A percentile compares a stretch with the other conserved stretches of the same genome.
phyloP scores from a whole-genome alignment of 2,329 filamentous ascomycete genomes.

The Dothideomycetidae sp. region DNA sequence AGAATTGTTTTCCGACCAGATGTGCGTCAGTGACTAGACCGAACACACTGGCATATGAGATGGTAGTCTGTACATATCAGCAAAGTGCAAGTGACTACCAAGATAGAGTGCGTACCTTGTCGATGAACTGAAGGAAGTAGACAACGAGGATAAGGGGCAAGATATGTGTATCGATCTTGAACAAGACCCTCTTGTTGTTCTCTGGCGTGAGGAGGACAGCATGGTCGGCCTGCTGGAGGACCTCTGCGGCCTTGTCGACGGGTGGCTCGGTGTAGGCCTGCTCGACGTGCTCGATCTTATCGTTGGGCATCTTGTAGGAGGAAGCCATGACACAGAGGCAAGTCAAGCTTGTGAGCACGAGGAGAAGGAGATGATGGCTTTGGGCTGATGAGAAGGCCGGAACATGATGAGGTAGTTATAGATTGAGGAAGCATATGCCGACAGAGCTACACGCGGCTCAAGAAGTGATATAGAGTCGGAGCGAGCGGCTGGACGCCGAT shows the following conservation, averaged over 20 bases:
- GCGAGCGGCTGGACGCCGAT: no score
- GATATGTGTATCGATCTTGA: conserved; percentile 37
- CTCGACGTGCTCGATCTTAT: conserved; percentile 1
- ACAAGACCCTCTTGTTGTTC: conserved; percentile 39
- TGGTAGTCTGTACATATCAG: conserved; percentile 9
- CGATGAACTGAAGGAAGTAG: conserved; percentile 49
- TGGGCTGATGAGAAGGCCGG: no score
- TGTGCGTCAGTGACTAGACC: conserved; percentile 45
- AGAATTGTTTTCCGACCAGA: conserved; percentile 42
- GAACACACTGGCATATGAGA: conserved; percentile 49
- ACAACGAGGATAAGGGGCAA: conserved; percentile 43
- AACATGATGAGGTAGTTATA: no score
- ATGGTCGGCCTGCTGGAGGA: conserved; percentile 21
- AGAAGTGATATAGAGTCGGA: no score
- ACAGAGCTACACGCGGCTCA: no score
- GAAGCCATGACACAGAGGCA: conserved; percentile 1
- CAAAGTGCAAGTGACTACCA: not conserved
- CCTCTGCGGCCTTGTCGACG: conserved; percentile 34
- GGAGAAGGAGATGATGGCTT: no score
- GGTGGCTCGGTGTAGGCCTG: not conserved
- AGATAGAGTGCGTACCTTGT: conserved; percentile 39
- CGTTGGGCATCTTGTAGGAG: conserved; percentile 1
- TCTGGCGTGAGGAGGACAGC: conserved; percentile 36
- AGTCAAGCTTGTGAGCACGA: no score
- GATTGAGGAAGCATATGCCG: no score